phyloP scores from a whole-genome alignment of 371 early-diverging fungal genomes.

The Modicella reniformis region DNA sequence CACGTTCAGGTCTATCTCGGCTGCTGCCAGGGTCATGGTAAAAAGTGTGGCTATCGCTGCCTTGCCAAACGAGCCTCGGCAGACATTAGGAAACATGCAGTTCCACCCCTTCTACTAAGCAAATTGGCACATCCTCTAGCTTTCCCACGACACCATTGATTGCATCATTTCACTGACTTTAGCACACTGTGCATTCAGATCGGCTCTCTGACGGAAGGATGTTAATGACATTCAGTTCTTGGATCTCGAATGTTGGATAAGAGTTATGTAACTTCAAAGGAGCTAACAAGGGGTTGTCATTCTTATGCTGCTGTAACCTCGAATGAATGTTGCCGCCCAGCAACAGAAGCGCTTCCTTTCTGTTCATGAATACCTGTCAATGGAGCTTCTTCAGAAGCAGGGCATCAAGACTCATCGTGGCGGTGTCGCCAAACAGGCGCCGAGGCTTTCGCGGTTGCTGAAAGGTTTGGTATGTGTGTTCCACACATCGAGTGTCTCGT shows the following conservation, averaged over 20 bases:
- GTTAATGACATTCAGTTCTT: too few relatives aligned
- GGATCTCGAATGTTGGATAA: too few relatives aligned
- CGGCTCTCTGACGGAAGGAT: slow-evolving; percentile 10
- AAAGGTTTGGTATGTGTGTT: slow-evolving; percentile 79
- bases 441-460: slow-evolving; percentile 90
- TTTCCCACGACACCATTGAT: background rate
- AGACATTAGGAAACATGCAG: too few relatives aligned
- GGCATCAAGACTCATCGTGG: slow-evolving; percentile 93
- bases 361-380: slow-evolving; percentile 97
- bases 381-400: slow-evolving; percentile 89
- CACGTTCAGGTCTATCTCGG: slow-evolving; percentile 63
- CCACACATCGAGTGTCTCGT: too few relatives aligned
- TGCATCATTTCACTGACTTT: background rate
- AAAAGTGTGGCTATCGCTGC: slow-evolving; percentile 7
- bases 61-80: too few relatives aligned
- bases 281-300: slow-evolving; percentile 24
- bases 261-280: too few relatives aligned
- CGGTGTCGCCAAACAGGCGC: slow-evolving; percentile 86
- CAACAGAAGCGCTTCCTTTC: slow-evolving; percentile 92
- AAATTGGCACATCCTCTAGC: background rate
- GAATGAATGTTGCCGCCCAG: slow-evolving; percentile 60
- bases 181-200: slow-evolving; percentile 1
- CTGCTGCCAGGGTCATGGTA: slow-evolving; percentile 66
- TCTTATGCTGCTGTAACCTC: too few relatives aligned
- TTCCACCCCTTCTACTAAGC: background rate